Percentiles rank a stretch among this genome's conserved stretches.
Evolutionary conservation across 2,329 filamentous ascomycete species (phyloP).

Genomic region (Calonectria hawksworthii): DNA sequence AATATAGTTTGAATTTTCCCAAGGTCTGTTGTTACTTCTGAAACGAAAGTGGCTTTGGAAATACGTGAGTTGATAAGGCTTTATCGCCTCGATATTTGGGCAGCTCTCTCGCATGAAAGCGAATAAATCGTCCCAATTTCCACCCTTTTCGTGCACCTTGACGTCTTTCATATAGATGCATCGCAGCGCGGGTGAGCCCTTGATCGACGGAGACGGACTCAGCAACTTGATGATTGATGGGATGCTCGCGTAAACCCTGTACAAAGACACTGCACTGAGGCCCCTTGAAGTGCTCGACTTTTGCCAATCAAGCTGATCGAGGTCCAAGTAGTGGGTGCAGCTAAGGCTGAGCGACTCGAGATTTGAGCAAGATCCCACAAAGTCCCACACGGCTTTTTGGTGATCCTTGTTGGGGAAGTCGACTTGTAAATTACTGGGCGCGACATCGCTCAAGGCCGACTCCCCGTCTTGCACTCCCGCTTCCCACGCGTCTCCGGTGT

Average conservation of each 20-base stretch:
- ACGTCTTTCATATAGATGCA: not conserved
- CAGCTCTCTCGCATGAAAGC: not conserved
- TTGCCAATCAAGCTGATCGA: not conserved
- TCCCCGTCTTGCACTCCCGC: not conserved
- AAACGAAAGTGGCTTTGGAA: not conserved
- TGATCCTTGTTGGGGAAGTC: not conserved
- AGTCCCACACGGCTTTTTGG: not conserved
- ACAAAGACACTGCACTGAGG: not conserved
- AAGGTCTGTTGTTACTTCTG: not conserved
- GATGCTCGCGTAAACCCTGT: not conserved
- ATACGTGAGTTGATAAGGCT: not conserved
- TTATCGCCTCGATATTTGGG: not conserved
- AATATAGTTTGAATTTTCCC: not conserved
- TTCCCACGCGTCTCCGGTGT: not conserved
- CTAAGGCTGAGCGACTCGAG: not conserved
- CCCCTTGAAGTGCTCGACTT: not conserved
- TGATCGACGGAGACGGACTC: not conserved
- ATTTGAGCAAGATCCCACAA: not conserved
- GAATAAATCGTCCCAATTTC: not conserved
- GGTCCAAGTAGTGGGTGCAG: not conserved
- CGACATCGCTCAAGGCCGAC: accelerated
- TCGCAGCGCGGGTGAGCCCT: not conserved
- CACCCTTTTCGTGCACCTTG: not conserved
- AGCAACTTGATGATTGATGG: not conserved
- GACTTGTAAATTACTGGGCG: not conserved